Evolutionary conservation across 176 grass and related monocot genomes (phyloP), one percentile per base, ranked within the genome.

Genomic region (Oryza rufipogon): DNA sequence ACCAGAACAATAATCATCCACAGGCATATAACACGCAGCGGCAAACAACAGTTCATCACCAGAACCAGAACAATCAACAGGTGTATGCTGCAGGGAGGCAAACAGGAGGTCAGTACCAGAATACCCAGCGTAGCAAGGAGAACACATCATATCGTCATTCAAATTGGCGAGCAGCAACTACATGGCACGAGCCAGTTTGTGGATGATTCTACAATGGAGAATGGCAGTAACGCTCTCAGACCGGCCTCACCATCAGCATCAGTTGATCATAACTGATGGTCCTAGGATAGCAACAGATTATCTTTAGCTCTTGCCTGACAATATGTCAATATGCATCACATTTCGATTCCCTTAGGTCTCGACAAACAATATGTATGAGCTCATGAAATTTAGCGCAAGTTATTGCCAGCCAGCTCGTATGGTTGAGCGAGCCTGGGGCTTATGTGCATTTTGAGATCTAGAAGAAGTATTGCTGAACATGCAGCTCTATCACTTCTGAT

Each of bases 131-230:
- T 36, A 56, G 56, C 60, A 70, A 51, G 44, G 47, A 49, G 47
- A 82, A 82, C 46, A 46, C 47, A 11, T 19, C 66, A 0, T 68
- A 26, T 39, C 58, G 19, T 73, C 83, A 73, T 14, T 3, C 33
- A 38, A 75, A 64, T 34, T 45, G 72, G 66, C 26, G 44, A 45
- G 41, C 52, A 32, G 54, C 6, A 12, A 42, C 71, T 64, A 41
- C 15, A 71, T 65, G 73, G 54, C 54, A 71, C 0, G 17, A 77
- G 72, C 83, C 83, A 34, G 88, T 82, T 81, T 78, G 54, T 73
- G 67, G 66, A 39, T 56, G 75, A 20, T 56, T 73, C 7, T 2
- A 11, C 28, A 79, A 73, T 23, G 73, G 66, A 54, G 63, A 25
- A 66, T 3, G 19, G 36, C 58, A 86, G 33, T 61, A 38, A 1